phyloP scores from a whole-genome alignment of 129 eudicot genomes.

The Gnaphalium uliginosum region DNA sequence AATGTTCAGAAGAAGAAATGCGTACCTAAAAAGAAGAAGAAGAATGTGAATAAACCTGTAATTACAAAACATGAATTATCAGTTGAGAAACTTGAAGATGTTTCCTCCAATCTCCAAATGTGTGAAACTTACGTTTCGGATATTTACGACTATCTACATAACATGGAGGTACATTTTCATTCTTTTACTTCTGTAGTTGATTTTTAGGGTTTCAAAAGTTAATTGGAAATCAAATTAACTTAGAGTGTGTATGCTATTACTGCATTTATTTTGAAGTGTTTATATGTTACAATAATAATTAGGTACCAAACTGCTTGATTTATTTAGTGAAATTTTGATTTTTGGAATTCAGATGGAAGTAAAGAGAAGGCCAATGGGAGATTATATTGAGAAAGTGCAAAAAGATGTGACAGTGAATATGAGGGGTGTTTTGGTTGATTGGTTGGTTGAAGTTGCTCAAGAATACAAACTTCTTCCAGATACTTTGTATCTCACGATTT shows the following conservation, averaged over 20 bases:
- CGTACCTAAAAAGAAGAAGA: constrained; percentile 26
- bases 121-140: constrained; percentile 59
- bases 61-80: constrained; percentile 21
- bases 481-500: constrained; percentile 65
- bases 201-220: neutral
- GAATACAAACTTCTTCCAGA: constrained; percentile 80
- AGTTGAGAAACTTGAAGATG: constrained; percentile 13
- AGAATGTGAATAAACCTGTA: constrained; percentile 22
- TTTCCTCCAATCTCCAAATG: constrained; percentile 69
- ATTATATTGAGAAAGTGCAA: constrained; percentile 77
- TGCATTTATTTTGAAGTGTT: too few species aligned
- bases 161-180: constrained; percentile 64
- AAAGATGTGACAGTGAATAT: constrained; percentile 71
- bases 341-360: constrained; percentile 53
- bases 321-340: neutral
- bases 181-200: neutral
- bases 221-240: neutral
- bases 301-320: neutral
- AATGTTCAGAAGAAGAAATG: constrained; percentile 21
- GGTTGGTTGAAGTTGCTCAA: constrained; percentile 94
- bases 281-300: neutral
- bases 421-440: constrained; percentile 82
- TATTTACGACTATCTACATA: constrained; percentile 62
- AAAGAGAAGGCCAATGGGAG: constrained; percentile 66
- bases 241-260: neutral